Evolutionary conservation across 208 protist genomes (phyloP), one percentile per base, ranked within the genome.

Genomic region (Leishmania tarentolae): DNA sequence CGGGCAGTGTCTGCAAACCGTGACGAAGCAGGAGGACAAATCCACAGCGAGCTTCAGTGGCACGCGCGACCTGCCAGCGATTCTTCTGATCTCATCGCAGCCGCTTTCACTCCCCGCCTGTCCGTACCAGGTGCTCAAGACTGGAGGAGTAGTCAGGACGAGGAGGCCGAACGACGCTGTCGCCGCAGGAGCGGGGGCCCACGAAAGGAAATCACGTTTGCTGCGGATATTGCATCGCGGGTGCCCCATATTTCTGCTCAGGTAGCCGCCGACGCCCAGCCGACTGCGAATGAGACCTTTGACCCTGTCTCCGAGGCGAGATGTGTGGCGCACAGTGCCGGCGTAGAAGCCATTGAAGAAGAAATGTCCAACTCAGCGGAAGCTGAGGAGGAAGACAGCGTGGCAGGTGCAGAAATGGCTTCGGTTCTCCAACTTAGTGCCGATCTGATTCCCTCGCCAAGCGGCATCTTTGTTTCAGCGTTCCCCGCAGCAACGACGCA

Each of bases 121-220:
- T 42, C 56, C 15, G 5, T 47, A 40, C 40, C 52, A 28, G 40
- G 28, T 9, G 74, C 35, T 19, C 40, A 77, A 3, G 74, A 31
- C 15, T n/a, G 28, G 69, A 24, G 28, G 21, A 19, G 56, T 37
- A 46, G 21, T 35, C 52, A 50, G 42, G 80, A 79, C 37, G 75
- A 85, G 74, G 78, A 86, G 40, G 83, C 66, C 37, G 75, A 66
- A 73, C 77, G 76, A 44, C 77, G 52, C 37, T 77, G 77, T 9
- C 72, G 76, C 31, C 82, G 82, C 72, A 77, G 74, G 47, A 79
- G 71, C 42, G 73, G 77, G 19, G 82, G 77, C 0, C 52, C 61
- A 21, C 76, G 82, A 1, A 85, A 85, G 50, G 82, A 63, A 68
- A 82, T 85, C 65, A 82, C 82, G 44, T 85, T 85, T 57, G 76